Conservation (phyloP, 2,329 filamentous ascomycete species). For the Blastomyces gilchristii region DNA sequence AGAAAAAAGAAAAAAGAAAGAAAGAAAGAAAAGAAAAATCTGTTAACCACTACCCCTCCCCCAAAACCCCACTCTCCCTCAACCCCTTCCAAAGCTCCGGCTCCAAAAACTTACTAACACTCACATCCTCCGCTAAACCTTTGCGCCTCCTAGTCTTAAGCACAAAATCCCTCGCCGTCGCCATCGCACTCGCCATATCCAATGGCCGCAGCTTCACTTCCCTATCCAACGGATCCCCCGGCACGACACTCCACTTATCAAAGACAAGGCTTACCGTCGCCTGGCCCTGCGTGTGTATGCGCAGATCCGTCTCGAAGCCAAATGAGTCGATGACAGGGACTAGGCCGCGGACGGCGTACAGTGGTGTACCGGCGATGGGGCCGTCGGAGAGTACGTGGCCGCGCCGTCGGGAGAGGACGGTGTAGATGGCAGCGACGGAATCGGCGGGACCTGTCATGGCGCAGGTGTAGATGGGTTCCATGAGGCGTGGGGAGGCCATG, state of each 20-base stretch:
- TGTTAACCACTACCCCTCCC: constrained; percentile 35
- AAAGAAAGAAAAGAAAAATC: not conserved
- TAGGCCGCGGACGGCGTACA: constrained; percentile 83
- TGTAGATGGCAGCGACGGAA: constrained; percentile 80
- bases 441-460: constrained; percentile 89
- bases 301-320: constrained; percentile 92
- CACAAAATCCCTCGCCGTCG: constrained; percentile 89
- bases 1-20: no score
- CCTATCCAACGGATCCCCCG: constrained; percentile 86
- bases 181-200: constrained; percentile 78
- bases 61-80: constrained; percentile 79
- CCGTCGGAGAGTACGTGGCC: constrained; percentile 93
- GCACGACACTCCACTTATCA: constrained; percentile 91
- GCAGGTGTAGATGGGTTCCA: constrained; percentile 92
- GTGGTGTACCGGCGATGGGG: constrained; percentile 83
- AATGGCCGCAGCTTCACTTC: constrained; percentile 72
- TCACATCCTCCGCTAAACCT: constrained; percentile 89
- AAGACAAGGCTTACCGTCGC: constrained; percentile 87
- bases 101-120: constrained; percentile 91
- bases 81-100: constrained; percentile 82
- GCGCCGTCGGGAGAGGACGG: constrained; percentile 73
- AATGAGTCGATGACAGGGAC: constrained; percentile 96
- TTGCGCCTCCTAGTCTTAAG: constrained; percentile 90
- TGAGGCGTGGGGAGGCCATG: constrained; percentile 89
- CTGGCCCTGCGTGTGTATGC: constrained; percentile 90